Base-by-base conservation (phyloP, 305 asterid genomes). In the Solanum hybrid region DNA sequence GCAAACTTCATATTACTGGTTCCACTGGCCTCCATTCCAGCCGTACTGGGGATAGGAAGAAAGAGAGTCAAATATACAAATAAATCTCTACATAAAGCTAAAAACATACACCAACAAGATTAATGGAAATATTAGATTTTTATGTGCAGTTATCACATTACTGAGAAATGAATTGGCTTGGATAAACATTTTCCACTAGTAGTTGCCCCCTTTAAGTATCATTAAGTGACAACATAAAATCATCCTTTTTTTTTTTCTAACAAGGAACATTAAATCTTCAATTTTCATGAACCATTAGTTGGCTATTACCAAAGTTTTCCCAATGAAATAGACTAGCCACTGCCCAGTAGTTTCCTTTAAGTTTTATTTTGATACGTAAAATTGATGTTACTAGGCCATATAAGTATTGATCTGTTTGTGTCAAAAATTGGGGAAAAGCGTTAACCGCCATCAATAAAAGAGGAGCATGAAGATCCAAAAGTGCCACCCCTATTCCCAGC, bases 11-110 rank as follows among this genome's bases (percentile, higher is more conserved):
- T 97, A 95, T 97, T 97, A 95, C 99, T 97, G 79, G 99, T 96
- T 92, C 99, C 99, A 92, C 99, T 97, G 80, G 99, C 98, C 91
- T 97, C 99, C 98, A 97, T 97, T 86, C 99, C 99, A 90, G 98
- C 99, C 91, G 98, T 97, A 93, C 99, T 95, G 79, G 22, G 89
- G 79, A 79, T 89, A 69, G 87, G 74, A 82, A 74, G 90, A 36
- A 88, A 91, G 86, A 87, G 89, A 67, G 79, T 61, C 61, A 89
- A 77, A 88, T 39, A 90, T 83, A 16, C 28, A 78, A 24, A 81
- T 82, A 82, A 82, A 82, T 46, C 39, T 42, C 87, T 29, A 83
- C 37, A 42, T 9, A 83, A 46, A 42, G 40, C 87, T 42, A 29
- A 36, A 79, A 79, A 6, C 86, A 36, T 36, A 36, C 51, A 29